Conservation (phyloP, 2,329 filamentous ascomycete genomes). For the Fusarium poae region DNA sequence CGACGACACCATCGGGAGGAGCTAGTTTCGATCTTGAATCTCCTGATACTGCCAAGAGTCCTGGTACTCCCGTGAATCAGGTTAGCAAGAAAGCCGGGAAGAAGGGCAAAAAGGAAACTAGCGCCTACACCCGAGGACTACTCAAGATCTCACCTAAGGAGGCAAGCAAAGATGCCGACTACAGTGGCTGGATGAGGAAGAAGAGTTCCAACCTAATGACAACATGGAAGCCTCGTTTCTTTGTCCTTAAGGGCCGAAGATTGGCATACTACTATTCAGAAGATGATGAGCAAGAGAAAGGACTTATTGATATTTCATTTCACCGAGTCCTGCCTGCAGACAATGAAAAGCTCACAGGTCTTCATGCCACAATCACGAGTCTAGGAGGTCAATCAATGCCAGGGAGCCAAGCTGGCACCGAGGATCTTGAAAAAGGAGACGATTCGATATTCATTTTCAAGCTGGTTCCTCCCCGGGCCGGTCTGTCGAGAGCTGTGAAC, state of each 20-base stretch:
- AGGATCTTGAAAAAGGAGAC: conserved; percentile 61
- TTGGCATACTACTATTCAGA: conserved; percentile 97
- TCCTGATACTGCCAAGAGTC: conserved; percentile 71
- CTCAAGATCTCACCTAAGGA: conserved; percentile 84
- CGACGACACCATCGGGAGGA: conserved; percentile 74
- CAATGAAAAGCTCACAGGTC: conserved; percentile 87
- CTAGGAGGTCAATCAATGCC: conserved; percentile 60
- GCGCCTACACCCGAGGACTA: conserved; percentile 89
- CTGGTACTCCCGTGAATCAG: conserved; percentile 62
- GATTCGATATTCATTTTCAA: conserved; percentile 97
- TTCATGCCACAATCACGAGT: conserved; percentile 92
- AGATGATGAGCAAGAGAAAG: conserved; percentile 91
- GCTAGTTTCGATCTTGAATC: conserved; percentile 85
- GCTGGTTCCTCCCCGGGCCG: conserved; percentile 88
- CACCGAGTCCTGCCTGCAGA: conserved; percentile 96
- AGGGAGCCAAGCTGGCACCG: conserved; percentile 63
- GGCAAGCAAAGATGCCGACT: conserved; percentile 88
- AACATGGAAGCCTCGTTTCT: conserved; percentile 97
- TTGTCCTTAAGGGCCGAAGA: conserved; percentile 90
- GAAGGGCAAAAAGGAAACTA: conserved; percentile 94
- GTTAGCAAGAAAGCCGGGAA: conserved; percentile 66
- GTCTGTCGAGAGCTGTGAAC: conserved; percentile 89
- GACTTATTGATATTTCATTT: conserved; percentile 96
- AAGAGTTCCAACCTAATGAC: conserved; percentile 96
- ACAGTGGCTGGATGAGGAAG: conserved; percentile 99